A percentile compares a stretch with the other conserved stretches of the same genome.
These are phyloP conservation scores for Daldinia decipiens DNA, from an alignment of 495 filamentous ascomycete species.

Conservation along the genomic window DNA sequence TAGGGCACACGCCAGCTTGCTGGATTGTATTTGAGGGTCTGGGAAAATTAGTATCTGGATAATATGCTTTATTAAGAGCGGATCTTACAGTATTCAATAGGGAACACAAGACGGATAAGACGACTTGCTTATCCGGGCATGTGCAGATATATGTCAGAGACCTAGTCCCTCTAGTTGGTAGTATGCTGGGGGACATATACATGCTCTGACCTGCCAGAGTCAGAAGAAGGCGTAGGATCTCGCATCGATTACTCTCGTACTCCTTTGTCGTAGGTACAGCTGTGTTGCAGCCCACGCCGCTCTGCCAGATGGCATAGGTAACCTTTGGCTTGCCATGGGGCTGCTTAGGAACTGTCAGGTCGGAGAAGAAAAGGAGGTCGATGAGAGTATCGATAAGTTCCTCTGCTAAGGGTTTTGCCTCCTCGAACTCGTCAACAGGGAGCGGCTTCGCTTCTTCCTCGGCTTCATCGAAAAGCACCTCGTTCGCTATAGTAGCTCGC, in stretches of 20 bases:
- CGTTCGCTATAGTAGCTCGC: conserved; percentile 63
- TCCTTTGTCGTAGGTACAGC: conserved; percentile 88
- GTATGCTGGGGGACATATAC: conserved; percentile 84
- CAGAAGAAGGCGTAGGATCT: conserved; percentile 86
- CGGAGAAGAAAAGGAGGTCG: conserved; percentile 90
- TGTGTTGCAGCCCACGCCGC: conserved; percentile 93
- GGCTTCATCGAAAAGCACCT: conserved; percentile 88
- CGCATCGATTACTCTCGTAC: conserved; percentile 89
- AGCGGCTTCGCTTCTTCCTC: conserved; percentile 60
- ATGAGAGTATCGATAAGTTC: conserved; percentile 91
- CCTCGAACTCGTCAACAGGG: conserved; percentile 74
- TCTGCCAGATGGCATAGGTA: conserved; percentile 96
- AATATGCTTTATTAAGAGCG: not conserved
- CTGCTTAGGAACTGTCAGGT: conserved; percentile 79
- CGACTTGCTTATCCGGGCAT: conserved; percentile 88
- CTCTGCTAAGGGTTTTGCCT: conserved; percentile 88
- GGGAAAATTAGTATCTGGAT: conserved; percentile 38
- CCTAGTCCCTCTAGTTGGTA: conserved; percentile 86
- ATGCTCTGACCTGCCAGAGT: conserved; percentile 89
- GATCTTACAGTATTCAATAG: conserved; percentile 89
- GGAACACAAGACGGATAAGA: conserved; percentile 89
- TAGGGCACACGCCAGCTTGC: conserved; percentile 95
- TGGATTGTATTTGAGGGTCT: conserved; percentile 97
- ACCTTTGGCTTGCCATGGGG: conserved; percentile 79
- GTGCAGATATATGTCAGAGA: conserved; percentile 89